These are phyloP conservation scores for Dipodascus albidus DNA, from an alignment of 805 yeast species.

Conservation along the genomic window DNA sequence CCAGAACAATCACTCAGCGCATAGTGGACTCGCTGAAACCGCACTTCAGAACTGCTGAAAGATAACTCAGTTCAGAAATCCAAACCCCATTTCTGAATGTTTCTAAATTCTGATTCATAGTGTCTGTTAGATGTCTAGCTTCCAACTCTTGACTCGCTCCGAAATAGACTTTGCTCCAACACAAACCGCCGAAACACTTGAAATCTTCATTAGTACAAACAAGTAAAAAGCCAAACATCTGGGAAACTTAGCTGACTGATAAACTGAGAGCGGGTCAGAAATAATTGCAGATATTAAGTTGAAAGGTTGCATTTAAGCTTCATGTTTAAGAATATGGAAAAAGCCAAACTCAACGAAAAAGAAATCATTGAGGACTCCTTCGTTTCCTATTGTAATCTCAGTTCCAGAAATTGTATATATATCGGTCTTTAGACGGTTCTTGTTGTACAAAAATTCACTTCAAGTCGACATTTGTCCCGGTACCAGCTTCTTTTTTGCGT, in stretches of 20 bases:
- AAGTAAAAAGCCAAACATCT: neutral
- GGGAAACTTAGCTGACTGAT: neutral
- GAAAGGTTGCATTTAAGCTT: neutral
- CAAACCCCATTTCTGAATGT: too few relatives aligned
- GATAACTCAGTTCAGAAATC: too few relatives aligned
- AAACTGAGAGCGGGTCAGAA: neutral
- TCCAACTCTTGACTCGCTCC: neutral
- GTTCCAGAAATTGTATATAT: neutral
- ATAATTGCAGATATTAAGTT: neutral
- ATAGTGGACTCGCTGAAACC: too few relatives aligned
- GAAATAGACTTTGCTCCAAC: neutral
- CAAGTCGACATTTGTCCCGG: too few relatives aligned
- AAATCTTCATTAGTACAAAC: neutral
- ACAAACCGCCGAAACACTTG: neutral
- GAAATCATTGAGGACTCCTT: neutral
- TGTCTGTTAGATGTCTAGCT: too few relatives aligned
- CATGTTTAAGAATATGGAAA: neutral
- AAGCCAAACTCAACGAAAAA: neutral
- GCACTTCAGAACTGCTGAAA: too few relatives aligned
- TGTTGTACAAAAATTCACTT: too few relatives aligned
- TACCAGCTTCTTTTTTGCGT: too few relatives aligned
- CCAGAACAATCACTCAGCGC: too few relatives aligned
- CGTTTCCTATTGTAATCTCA: neutral
- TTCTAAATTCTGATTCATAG: too few relatives aligned
- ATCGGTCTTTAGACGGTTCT: neutral